Conservation (phyloP, 2,329 filamentous ascomycete genomes). For the Xylariaceae sp. region DNA sequence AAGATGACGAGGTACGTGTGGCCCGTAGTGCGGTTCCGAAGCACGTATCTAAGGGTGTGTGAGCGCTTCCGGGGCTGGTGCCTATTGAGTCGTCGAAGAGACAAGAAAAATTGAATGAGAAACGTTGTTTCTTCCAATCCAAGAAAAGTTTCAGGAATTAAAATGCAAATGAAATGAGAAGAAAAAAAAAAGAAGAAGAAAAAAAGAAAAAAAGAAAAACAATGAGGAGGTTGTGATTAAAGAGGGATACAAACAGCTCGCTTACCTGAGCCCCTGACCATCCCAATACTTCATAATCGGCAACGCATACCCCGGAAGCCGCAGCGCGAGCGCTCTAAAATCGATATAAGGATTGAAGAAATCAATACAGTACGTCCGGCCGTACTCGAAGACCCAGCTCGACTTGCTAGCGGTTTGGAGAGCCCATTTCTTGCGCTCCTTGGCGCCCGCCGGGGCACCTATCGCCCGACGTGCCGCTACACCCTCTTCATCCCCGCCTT, state of each 20-base stretch:
- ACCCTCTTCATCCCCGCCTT: conserved; percentile 58
- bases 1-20: conserved; percentile 75
- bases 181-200: conserved; percentile 31
- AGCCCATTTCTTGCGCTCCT: conserved; percentile 56
- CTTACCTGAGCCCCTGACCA: conserved; percentile 68
- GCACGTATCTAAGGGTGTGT: conserved; percentile 83
- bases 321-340: conserved; percentile 67
- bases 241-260: neutral
- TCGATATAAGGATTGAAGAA: conserved; percentile 94
- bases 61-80: conserved; percentile 51
- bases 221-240: conserved; percentile 24
- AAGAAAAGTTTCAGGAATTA: too few relatives aligned
- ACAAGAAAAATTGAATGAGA: conserved; percentile 22
- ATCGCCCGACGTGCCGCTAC: conserved; percentile 39
- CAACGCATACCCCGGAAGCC: conserved; percentile 66
- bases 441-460: conserved; percentile 48
- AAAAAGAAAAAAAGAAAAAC: conserved; percentile 30
- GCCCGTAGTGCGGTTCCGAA: conserved; percentile 71
- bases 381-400: conserved; percentile 51
- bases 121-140: neutral
- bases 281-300: conserved; percentile 76
- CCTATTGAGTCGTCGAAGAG: conserved; percentile 17
- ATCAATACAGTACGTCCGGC: conserved; percentile 47
- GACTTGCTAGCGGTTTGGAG: conserved; percentile 44
- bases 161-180: conserved; percentile 12